Conservation (phyloP, 2,329 filamentous ascomycete species). For the Diaporthe vaccinii region DNA sequence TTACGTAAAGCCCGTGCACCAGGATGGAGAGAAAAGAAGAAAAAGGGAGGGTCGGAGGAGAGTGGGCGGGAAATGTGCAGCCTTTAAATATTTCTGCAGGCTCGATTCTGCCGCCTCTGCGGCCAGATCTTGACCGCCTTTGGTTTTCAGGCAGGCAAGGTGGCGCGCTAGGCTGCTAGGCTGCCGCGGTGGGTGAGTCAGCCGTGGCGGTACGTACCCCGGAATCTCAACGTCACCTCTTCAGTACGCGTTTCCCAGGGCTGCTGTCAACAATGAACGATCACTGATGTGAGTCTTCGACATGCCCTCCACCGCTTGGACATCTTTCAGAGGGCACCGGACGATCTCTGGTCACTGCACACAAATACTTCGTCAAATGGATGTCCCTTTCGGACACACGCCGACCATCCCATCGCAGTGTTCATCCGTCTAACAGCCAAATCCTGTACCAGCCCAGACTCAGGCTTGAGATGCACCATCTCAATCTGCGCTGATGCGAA, state of each 20-base stretch:
- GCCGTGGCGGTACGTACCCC: not conserved
- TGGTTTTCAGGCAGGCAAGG: not conserved
- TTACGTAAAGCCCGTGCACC: slow-evolving; percentile 85
- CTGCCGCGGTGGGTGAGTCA: not conserved
- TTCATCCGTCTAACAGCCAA: not conserved
- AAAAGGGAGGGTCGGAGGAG: slow-evolving; percentile 43
- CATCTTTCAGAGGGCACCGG: not conserved
- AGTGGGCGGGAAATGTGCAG: not conserved
- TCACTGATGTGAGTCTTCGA: not conserved
- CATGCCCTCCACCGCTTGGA: not conserved
- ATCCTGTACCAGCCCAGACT: not conserved
- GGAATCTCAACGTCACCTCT: not conserved
- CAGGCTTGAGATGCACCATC: not conserved
- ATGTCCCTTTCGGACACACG: too few relatives aligned
- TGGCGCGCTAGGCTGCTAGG: not conserved
- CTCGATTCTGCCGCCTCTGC: slow-evolving; percentile 9
- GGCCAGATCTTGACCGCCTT: not conserved
- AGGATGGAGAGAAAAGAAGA: slow-evolving; percentile 65
- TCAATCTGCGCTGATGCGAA: not conserved
- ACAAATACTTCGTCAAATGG: not conserved
- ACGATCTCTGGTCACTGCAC: not conserved
- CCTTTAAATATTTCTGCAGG: slow-evolving; percentile 1
- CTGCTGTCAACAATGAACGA: not conserved
- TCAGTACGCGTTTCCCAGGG: not conserved
- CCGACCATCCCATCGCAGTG: not conserved